A percentile compares a stretch with the other conserved stretches of the same genome.
phyloP scores from a whole-genome alignment of 2,329 filamentous ascomycete genomes.

The Hymenoscyphus repandus region DNA sequence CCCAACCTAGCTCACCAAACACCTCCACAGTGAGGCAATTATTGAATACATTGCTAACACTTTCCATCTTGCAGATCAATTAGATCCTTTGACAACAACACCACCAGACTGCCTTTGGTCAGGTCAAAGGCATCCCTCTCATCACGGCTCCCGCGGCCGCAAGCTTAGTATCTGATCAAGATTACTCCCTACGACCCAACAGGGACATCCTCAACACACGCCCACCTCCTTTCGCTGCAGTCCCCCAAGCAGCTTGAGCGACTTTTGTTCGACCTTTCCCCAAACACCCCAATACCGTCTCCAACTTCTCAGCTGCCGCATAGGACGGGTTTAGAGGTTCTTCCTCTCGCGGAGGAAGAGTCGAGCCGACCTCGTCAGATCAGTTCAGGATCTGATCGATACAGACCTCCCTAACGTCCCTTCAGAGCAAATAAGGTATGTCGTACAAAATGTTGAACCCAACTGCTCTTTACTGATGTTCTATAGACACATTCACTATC shows the following conservation, averaged over 20 bases:
- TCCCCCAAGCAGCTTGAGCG: slow-evolving; percentile 45
- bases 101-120: slow-evolving; percentile 56
- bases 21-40: slow-evolving; percentile 2
- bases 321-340: slow-evolving; percentile 97
- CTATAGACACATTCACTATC: not conserved
- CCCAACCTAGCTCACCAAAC: too few species aligned
- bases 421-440: slow-evolving; percentile 25
- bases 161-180: slow-evolving; percentile 59
- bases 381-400: slow-evolving; percentile 84
- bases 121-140: slow-evolving; percentile 52
- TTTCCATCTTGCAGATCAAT: slow-evolving; percentile 11
- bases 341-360: slow-evolving; percentile 99
- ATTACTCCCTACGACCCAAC: slow-evolving; percentile 62
- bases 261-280: slow-evolving; percentile 45
- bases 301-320: slow-evolving; percentile 91
- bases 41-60: not conserved
- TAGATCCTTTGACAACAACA: slow-evolving; percentile 6
- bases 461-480: not conserved
- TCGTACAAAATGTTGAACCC: slow-evolving; percentile 1
- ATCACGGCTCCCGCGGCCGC: slow-evolving; percentile 62
- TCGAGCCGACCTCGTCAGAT: slow-evolving; percentile 97
- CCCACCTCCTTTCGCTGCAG: slow-evolving; percentile 51
- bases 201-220: slow-evolving; percentile 63
- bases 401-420: slow-evolving; percentile 86
- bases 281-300: slow-evolving; percentile 50